Base-by-base conservation (phyloP, 1,284 basidiomycete species). In the Sutorius eximius region DNA sequence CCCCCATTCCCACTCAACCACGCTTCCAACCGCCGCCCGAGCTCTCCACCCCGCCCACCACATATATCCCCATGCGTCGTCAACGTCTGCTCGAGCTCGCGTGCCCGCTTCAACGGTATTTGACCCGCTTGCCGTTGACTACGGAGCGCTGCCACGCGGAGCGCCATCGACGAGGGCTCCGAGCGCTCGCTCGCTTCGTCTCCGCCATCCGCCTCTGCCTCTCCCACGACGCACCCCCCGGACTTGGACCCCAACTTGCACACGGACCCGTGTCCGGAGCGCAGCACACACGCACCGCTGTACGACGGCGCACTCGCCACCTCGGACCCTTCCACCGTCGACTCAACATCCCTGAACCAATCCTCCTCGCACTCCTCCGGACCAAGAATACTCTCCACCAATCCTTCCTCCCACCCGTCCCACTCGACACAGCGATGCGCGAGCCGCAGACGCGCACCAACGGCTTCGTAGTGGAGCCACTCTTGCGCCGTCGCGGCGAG, bases 381-480 rank as follows among this genome's bases (percentile, higher is more conserved):
- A 0, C 88, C 89, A 24, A 91, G 74, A 44, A 90, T 88, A 56
- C 81, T 85, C 12, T 83, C 82, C 3, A 87, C 81, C 24, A 92
- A 75, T 0, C 88, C 89, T 64, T 91, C 89, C 64, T 92, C 89
- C 89, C 89, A 92, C 2, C 89, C 89, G 63, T 91, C 89, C 89
- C 89, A 91, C 66, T 92, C 89, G 36, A 79, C 81, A 61, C 83
- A 88, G 18, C 87, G 82, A 69, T 91, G 89, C 3, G 86, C 87
- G 69, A 86, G 79, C 41, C 89, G 81, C 46, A 89, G 73, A 4
- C 83, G 79, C 49, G 79, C 77, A 5, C 89, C 87, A 16, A 78
- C 66, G 5, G 78, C 73, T 66, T 91, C 89, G 61, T 84, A 82
- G 59, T 84, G 79, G 3, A 89, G 48, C 48, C 48, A 49, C 18